Evolutionary conservation across 306 rosid species (phyloP), one percentile per base, ranked within the genome.

Genomic region (Mimosa pudica): DNA sequence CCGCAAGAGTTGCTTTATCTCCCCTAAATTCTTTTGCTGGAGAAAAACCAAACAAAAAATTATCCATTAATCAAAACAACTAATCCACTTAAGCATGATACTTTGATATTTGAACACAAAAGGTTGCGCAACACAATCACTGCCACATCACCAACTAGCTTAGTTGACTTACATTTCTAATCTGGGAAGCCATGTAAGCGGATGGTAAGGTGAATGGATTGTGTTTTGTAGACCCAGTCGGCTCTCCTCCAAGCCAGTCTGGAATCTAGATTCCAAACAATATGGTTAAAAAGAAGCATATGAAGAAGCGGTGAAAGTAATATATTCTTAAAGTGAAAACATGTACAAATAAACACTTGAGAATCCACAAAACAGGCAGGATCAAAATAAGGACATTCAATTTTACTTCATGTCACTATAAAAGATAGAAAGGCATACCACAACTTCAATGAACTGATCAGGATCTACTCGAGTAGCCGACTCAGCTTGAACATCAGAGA

Each of bases 141-240:
- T 48, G 62, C 18, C 48, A 51, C 65, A 79, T 77, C 18, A 52
- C 74, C 20, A 79, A 80, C 63, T 41, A 71, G 74, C 57, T 49
- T 47, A 45, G 45, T 52, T 30, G 61, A 67, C 94, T 74, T 91
- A 96, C 99, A 79, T 96, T 96, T 88, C 89, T 90, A 36, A 84
- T 82, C 76, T 88, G 94, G 57, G 97, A 90, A 67, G 85, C 85
- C 90, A 85, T 77, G 85, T 96, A 96, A 76, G 84, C 86, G 73
- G 88, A 93, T 5, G 97, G 98, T 80, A 96, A 84, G n/a, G 89
- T 80, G 84, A 96, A 96, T 8, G 98, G 99, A 77, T 93, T 96
- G 84, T 69, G 91, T 77, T 87, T 83, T 2, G 98, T 90, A 82
- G 93, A 87, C 75, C 96, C 94, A 71, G 82, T 60, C 41, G 85